Percentiles rank a stretch among this genome's conserved stretches.
Conservation (phyloP, 2,329 filamentous ascomycete species). For the Tolypocladium paradoxum region DNA sequence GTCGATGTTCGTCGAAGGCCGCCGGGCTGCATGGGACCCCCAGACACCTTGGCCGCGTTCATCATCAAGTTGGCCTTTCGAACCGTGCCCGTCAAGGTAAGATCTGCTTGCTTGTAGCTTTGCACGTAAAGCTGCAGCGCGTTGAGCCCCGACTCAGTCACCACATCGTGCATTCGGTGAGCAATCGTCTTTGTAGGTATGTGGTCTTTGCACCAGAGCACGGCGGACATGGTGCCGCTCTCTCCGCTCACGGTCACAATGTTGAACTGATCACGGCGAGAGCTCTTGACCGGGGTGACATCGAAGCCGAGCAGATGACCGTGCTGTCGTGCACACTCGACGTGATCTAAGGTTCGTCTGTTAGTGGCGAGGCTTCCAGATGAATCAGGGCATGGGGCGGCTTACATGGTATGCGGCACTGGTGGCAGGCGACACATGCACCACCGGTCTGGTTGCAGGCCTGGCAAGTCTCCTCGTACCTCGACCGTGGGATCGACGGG, state of each 20-base stretch:
- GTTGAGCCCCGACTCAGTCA: slow-evolving; percentile 60
- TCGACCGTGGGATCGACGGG: slow-evolving; percentile 61
- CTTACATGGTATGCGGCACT: slow-evolving; percentile 49
- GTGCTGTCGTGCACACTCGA: slow-evolving; percentile 79
- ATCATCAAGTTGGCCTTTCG: slow-evolving; percentile 78
- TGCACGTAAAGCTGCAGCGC: slow-evolving; percentile 79
- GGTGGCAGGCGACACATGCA: slow-evolving; percentile 76
- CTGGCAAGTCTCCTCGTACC: slow-evolving; percentile 72
- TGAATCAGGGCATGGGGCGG: slow-evolving; percentile 11
- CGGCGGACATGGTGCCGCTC: slow-evolving; percentile 71
- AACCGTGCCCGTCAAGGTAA: slow-evolving; percentile 80
- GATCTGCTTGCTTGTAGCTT: slow-evolving; percentile 90
- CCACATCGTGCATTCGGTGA: slow-evolving; percentile 68
- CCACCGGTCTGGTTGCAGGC: slow-evolving; percentile 65
- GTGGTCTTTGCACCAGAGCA: slow-evolving; percentile 88
- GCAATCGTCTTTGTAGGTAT: slow-evolving; percentile 58
- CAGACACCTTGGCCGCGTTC: slow-evolving; percentile 46
- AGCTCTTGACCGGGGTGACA: slow-evolving; percentile 79
- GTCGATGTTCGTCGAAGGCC: slow-evolving; percentile 47
- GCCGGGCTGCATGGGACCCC: slow-evolving; percentile 18
- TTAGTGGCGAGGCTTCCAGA: slow-evolving; percentile 1
- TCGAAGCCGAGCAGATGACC: slow-evolving; percentile 85
- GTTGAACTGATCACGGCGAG: slow-evolving; percentile 67
- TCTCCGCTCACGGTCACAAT: slow-evolving; percentile 75
- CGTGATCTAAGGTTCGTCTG: slow-evolving; percentile 39